Evolutionary conservation across 2,329 filamentous ascomycete species (phyloP).

Genomic region (Pyricularia sp.): DNA sequence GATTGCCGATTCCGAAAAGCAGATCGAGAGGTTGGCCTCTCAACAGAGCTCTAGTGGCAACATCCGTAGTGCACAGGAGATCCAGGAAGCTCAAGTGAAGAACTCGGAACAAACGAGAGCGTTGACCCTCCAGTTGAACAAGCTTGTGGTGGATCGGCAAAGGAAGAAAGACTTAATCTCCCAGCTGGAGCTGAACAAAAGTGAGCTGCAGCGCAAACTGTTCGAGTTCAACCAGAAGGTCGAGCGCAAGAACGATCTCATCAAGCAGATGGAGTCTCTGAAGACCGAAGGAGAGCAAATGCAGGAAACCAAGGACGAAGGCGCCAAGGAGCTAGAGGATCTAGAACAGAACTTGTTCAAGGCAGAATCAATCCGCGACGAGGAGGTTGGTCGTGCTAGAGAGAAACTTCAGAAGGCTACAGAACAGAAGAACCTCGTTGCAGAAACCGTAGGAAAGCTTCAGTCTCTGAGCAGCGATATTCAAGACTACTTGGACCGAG

Average conservation of each 20-base stretch:
- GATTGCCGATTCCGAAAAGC: conserved; percentile 57
- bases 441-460: conserved; percentile 68
- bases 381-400: conserved; percentile 62
- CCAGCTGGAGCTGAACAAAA: conserved; percentile 65
- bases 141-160: conserved; percentile 62
- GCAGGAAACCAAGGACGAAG: conserved; percentile 56
- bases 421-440: conserved; percentile 60
- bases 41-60: conserved; percentile 58
- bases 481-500: conserved; percentile 65
- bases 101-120: conserved; percentile 58
- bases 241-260: conserved; percentile 68
- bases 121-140: conserved; percentile 54
- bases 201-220: conserved; percentile 66
- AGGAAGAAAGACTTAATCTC: conserved; percentile 59
- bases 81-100: conserved; percentile 63
- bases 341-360: conserved; percentile 68
- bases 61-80: conserved; percentile 69
- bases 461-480: conserved; percentile 70
- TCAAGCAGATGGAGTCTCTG: conserved; percentile 62
- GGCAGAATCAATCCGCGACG: conserved; percentile 67
- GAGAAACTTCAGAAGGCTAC: conserved; percentile 64
- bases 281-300: conserved; percentile 60
- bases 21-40: conserved; percentile 65
- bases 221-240: conserved; percentile 63
- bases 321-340: conserved; percentile 64